Conservation (phyloP, 2,329 filamentous ascomycete species). For the Tolypocladium endophyticum region DNA sequence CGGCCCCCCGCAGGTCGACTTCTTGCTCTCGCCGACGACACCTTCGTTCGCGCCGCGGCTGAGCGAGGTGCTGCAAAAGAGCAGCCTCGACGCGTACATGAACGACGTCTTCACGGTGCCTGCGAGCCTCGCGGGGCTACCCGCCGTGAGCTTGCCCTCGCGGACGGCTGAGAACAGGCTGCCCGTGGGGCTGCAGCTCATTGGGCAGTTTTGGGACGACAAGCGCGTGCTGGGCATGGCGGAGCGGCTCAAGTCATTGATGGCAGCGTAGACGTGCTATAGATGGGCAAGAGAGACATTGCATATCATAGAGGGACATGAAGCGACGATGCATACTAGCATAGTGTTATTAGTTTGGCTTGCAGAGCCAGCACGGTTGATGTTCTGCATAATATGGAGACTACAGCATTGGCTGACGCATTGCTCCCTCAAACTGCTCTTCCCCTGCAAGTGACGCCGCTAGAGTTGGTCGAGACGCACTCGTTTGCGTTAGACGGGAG, state of each 20-base stretch:
- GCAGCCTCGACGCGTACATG: conserved; percentile 66
- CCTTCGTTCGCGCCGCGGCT: conserved; percentile 63
- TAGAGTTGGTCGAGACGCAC: neutral
- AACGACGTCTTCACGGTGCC: conserved; percentile 96
- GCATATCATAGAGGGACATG: neutral
- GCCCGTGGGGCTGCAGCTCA: conserved; percentile 56
- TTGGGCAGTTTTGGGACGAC: conserved; percentile 77
- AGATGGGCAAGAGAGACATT: neutral
- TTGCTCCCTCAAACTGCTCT: neutral
- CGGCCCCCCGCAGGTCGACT: conserved; percentile 61
- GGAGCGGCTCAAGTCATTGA: conserved; percentile 15
- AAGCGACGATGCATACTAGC: neutral
- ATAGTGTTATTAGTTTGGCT: neutral
- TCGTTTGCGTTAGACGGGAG: neutral
- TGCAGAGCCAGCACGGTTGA: neutral
- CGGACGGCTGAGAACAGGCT: conserved; percentile 19
- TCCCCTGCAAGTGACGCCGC: neutral
- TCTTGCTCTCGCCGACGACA: conserved; percentile 79
- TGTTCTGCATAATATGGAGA: neutral
- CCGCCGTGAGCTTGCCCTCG: conserved; percentile 71
- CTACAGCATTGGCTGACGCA: neutral
- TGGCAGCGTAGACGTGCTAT: neutral
- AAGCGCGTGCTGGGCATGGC: conserved; percentile 50
- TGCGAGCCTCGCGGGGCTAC: conserved; percentile 82
- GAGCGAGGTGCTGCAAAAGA: conserved; percentile 42